A percentile compares a stretch with the other conserved stretches of the same genome.
phyloP scores from a whole-genome alignment of 305 asterid genomes.

The Caryopteris hybrid region DNA sequence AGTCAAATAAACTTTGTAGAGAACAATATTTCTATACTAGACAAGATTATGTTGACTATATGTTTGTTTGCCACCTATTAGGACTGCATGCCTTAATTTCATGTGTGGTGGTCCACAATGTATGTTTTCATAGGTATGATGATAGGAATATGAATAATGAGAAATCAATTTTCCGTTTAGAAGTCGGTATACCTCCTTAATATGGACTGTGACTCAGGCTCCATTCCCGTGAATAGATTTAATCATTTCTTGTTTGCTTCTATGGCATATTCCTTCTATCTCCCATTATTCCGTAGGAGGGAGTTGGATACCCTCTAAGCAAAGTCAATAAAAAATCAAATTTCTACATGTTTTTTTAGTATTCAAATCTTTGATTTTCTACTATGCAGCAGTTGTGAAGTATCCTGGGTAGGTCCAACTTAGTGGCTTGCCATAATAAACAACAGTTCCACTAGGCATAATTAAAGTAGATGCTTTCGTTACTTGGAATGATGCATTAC shows the following conservation, averaged over 20 bases:
- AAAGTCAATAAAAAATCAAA: conserved; percentile 29
- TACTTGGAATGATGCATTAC: conserved; percentile 14
- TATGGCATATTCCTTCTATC: conserved; percentile 5
- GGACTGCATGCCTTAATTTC: background rate
- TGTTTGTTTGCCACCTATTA: background rate
- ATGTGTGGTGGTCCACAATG: conserved; percentile 11
- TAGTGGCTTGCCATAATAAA: conserved; percentile 44
- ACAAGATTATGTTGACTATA: background rate
- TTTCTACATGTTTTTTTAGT: conserved; percentile 6
- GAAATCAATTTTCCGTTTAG: conserved; percentile 6
- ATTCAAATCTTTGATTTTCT: conserved; percentile 22
- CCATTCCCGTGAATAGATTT: conserved; percentile 34
- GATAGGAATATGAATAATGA: conserved; percentile 7
- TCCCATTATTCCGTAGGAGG: conserved; percentile 25
- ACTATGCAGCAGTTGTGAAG: conserved; percentile 26
- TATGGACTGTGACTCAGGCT: conserved; percentile 37
- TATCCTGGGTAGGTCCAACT: conserved; percentile 28
- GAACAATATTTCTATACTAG: background rate
- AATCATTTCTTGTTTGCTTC: conserved; percentile 37
- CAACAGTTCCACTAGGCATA: conserved; percentile 19
- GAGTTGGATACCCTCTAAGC: conserved; percentile 39
- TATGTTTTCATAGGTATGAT: background rate
- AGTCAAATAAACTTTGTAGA: background rate
- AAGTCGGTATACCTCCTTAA: conserved; percentile 21
- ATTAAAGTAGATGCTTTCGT: conserved; percentile 14